A percentile compares a stretch with the other conserved stretches of the same genome.
Evolutionary conservation across 2,329 filamentous ascomycete species (phyloP).

Genomic region (Paraphaeosphaeria sporulosa): DNA sequence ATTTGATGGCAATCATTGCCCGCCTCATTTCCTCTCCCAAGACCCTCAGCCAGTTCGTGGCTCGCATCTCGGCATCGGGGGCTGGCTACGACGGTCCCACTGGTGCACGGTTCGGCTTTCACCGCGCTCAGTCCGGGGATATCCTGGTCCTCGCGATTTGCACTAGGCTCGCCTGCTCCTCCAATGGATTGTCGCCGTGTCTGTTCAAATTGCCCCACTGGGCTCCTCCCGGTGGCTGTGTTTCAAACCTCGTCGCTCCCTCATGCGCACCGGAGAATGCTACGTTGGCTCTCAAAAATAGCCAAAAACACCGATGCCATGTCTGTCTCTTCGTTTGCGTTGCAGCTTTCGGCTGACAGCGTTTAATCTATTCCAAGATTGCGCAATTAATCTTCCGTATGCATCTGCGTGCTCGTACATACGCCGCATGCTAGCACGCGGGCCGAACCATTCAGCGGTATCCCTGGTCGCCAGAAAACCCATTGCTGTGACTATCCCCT

Average conservation of each 20-base stretch:
- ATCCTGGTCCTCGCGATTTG: slow-evolving; percentile 3
- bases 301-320: neutral
- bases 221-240: neutral
- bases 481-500: neutral
- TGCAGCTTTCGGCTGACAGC: slow-evolving; percentile 23
- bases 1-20: neutral
- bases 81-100: slow-evolving; percentile 6
- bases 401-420: slow-evolving; percentile 16
- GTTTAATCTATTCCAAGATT: slow-evolving; percentile 26
- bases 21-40: slow-evolving; percentile 2
- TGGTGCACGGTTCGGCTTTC: neutral
- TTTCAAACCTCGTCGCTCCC: neutral
- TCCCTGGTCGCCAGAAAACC: too few relatives aligned
- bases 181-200: neutral
- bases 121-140: neutral
- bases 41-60: slow-evolving; percentile 9
- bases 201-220: neutral
- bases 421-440: neutral
- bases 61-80: slow-evolving; percentile 4
- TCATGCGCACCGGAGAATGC: neutral
- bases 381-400: slow-evolving; percentile 34
- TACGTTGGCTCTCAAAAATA: neutral
- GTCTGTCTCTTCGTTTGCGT: slow-evolving; percentile 8
- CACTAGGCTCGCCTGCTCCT: neutral
- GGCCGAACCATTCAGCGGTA: neutral